A percentile compares a stretch with the other conserved stretches of the same genome.
Evolutionary conservation across 345 rosid genomes (phyloP).

Genomic region (Durio zibethinus): DNA sequence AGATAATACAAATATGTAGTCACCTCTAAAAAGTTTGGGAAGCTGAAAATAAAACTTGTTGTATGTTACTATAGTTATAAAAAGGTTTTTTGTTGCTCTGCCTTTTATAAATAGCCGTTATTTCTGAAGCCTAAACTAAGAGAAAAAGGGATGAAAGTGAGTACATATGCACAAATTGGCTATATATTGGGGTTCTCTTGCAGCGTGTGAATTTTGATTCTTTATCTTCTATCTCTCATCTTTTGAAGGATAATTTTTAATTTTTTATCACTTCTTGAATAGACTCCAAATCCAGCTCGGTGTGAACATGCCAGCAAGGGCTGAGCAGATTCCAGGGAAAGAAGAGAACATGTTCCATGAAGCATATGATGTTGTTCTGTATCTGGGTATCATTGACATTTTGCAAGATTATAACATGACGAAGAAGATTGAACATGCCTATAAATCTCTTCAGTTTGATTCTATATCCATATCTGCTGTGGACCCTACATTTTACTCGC

Average conservation of each 20-base stretch:
- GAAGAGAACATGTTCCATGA: constrained; percentile 68
- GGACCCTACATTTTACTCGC: constrained; percentile 82
- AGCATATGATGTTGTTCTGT: constrained; percentile 79
- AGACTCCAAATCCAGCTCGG: constrained; percentile 95
- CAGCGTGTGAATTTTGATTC: background rate
- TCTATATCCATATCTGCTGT: constrained; percentile 82
- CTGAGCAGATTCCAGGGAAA: constrained; percentile 73
- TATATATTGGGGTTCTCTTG: background rate
- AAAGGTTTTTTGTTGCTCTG: constrained; percentile 6
- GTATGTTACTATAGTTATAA: background rate
- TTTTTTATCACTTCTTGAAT: constrained; percentile 12
- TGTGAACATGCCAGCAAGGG: constrained; percentile 97
- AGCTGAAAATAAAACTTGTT: background rate
- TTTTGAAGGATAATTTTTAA: background rate
- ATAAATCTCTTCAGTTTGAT: constrained; percentile 88
- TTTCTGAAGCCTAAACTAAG: background rate
- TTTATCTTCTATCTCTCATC: background rate
- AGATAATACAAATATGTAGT: background rate
- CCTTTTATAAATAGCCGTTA: background rate
- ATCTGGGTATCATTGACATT: constrained; percentile 89
- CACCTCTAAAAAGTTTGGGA: background rate
- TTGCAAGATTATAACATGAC: constrained; percentile 86
- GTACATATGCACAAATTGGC: no score
- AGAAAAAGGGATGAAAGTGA: background rate
- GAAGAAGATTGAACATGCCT: constrained; percentile 91